A percentile compares a stretch with the other conserved stretches of the same genome.
Conservation (phyloP, 2,329 filamentous ascomycete genomes). For the Colletotrichum liaoningense region DNA sequence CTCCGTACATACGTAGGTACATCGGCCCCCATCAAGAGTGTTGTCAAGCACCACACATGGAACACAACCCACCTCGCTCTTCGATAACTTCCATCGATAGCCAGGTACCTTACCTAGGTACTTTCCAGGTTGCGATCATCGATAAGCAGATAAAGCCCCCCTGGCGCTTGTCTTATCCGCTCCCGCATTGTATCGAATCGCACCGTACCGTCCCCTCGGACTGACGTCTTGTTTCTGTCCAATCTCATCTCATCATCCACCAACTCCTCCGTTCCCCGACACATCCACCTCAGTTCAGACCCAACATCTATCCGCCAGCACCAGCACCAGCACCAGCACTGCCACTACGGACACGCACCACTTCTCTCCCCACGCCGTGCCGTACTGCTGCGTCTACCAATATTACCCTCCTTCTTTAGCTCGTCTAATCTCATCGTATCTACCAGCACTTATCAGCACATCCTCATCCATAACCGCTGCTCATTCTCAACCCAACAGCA, state of each 20-base stretch:
- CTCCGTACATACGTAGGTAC: not conserved
- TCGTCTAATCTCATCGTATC: not conserved
- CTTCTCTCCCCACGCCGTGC: conserved; percentile 42
- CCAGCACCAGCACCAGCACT: conserved; percentile 23
- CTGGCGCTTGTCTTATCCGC: not conserved
- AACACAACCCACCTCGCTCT: not conserved
- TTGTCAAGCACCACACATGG: conserved; percentile 15
- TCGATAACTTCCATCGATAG: not conserved
- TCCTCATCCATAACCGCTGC: not conserved
- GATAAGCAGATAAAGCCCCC: conserved; percentile 5
- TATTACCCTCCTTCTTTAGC: not conserved
- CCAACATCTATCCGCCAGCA: conserved; percentile 14
- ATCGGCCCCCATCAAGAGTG: conserved; percentile 18
- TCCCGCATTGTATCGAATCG: not conserved
- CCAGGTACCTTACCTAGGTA: not conserved
- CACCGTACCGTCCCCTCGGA: not conserved
- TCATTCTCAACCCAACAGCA: not conserved
- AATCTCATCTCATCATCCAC: conserved; percentile 18
- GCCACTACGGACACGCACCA: conserved; percentile 26
- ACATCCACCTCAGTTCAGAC: not conserved
- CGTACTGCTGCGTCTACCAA: conserved; percentile 46
- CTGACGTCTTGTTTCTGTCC: conserved; percentile 19
- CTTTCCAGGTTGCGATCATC: not conserved
- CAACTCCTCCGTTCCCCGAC: not conserved
- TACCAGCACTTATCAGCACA: not conserved